Conservation (phyloP, 2,329 filamentous ascomycete genomes). For the Paecilomyces fulvus region DNA sequence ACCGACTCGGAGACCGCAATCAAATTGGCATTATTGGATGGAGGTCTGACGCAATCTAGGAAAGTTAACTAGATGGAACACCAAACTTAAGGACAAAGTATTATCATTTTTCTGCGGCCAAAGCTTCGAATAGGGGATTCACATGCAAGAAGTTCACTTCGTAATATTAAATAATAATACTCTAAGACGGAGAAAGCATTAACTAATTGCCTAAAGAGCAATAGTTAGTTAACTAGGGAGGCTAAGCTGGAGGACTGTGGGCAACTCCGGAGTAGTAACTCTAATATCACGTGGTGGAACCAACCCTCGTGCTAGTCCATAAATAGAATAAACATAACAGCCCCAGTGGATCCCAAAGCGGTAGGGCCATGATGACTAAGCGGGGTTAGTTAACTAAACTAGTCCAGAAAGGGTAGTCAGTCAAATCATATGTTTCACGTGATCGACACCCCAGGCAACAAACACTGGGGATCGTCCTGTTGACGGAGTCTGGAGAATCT, state of each 20-base stretch:
- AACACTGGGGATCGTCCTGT: neutral
- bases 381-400: too few relatives aligned
- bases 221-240: neutral
- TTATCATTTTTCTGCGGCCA: neutral
- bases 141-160: neutral
- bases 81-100: neutral
- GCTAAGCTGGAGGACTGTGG: neutral
- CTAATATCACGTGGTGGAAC: neutral
- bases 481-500: neutral
- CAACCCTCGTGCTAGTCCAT: neutral
- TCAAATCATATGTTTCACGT: neutral
- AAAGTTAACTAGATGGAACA: neutral
- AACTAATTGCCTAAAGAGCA: neutral
- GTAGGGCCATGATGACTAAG: neutral
- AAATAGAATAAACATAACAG: neutral
- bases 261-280: neutral
- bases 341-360: neutral
- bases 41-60: neutral
- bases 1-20: too few relatives aligned
- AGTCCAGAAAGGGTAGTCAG: too few relatives aligned
- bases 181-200: neutral
- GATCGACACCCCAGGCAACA: neutral
- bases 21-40: neutral
- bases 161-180: neutral
- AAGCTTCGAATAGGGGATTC: neutral